phyloP scores from a whole-genome alignment of 108 stramenopile genomes.

The Cyclotella baltica region DNA sequence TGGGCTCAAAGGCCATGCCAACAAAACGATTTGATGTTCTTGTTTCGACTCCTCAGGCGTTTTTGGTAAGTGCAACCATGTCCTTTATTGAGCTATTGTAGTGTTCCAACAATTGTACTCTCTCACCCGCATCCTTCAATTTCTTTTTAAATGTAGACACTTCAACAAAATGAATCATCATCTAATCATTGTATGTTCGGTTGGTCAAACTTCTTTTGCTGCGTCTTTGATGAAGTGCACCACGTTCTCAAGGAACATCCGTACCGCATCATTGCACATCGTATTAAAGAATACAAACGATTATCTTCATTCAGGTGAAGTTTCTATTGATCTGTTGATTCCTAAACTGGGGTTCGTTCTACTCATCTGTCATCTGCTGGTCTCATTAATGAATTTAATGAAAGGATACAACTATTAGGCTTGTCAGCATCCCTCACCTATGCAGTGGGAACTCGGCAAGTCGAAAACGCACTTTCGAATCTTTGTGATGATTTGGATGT shows the following conservation, averaged over 20 bases:
- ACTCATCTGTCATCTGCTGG: too few relatives aligned
- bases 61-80: conserved; percentile 34
- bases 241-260: conserved; percentile 70
- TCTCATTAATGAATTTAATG: too few relatives aligned
- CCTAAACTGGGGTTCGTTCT: too few relatives aligned
- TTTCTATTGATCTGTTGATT: too few relatives aligned
- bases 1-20: conserved; percentile 38
- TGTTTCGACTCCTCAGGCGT: conserved; percentile 58
- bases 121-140: neutral
- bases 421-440: conserved; percentile 70
- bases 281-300: conserved; percentile 36
- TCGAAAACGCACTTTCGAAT: conserved; percentile 43
- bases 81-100: neutral
- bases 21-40: conserved; percentile 43
- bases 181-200: conserved; percentile 2
- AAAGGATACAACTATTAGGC: conserved; percentile 53
- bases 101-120: neutral
- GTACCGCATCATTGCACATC: conserved; percentile 61
- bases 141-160: conserved; percentile 3
- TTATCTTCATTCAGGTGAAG: too few relatives aligned
- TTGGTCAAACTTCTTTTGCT: conserved; percentile 45
- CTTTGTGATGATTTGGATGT: conserved; percentile 62
- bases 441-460: conserved; percentile 48
- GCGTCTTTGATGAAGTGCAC: conserved; percentile 66
- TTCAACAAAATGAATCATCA: conserved; percentile 34